Evolutionary conservation across 768 basidiomycete genomes (phyloP).

Genomic region (Termitomyces eurrhizus): DNA sequence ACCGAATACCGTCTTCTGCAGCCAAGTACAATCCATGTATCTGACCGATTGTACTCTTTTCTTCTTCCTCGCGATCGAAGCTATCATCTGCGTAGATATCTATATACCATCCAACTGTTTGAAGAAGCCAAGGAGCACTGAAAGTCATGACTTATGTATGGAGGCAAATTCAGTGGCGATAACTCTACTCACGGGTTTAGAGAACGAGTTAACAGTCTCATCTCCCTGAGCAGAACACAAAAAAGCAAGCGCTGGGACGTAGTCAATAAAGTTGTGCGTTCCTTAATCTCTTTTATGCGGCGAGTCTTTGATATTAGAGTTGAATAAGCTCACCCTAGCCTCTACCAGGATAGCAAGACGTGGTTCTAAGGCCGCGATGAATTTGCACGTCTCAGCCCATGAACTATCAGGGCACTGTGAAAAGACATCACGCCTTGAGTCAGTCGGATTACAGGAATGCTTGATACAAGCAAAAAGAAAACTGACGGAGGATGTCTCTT

Average conservation of each 20-base stretch:
- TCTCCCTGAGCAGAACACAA: constrained; percentile 58
- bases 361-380: constrained; percentile 53
- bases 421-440: not conserved
- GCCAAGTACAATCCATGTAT: constrained; percentile 48
- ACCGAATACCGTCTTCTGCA: constrained; percentile 43
- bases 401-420: constrained; percentile 24
- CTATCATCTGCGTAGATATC: constrained; percentile 31
- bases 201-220: constrained; percentile 59
- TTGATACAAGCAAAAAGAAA: not conserved
- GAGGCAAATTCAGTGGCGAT: not conserved
- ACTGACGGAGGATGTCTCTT: constrained; percentile 37
- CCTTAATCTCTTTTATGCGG: constrained; percentile 32
- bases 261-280: constrained; percentile 45
- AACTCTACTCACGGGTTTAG: constrained; percentile 49
- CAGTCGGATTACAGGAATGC: not conserved
- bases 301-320: not conserved
- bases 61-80: constrained; percentile 40
- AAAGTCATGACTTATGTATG: not conserved
- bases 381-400: constrained; percentile 34
- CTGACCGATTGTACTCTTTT: constrained; percentile 35
- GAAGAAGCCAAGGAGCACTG: constrained; percentile 46
- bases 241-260: constrained; percentile 58
- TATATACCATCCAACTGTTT: constrained; percentile 41
- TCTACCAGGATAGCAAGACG: constrained; percentile 53
- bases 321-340: constrained; percentile 41